Conservation (phyloP, 257 asterid genomes). For the Ilex asprella region DNA sequence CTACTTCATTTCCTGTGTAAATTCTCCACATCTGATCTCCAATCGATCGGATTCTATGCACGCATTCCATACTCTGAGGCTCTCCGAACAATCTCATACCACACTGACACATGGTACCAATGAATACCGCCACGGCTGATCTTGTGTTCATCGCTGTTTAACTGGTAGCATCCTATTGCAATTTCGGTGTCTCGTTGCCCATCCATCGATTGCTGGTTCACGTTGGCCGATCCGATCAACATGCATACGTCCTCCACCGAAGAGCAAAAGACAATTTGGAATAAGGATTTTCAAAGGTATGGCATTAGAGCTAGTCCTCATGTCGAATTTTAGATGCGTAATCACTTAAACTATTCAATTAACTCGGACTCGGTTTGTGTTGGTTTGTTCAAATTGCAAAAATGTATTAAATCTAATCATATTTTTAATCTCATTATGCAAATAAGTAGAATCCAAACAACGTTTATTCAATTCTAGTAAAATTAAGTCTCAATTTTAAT, state of each 20-base stretch:
- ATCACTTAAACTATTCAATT: too few species aligned
- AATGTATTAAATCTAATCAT: too few species aligned
- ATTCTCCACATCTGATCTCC: constrained; percentile 77
- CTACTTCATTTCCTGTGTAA: constrained; percentile 51
- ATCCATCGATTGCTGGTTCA: constrained; percentile 90
- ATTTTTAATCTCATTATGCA: too few species aligned
- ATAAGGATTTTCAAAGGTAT: too few species aligned
- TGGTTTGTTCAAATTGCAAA: too few species aligned
- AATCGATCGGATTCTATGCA: constrained; percentile 33
- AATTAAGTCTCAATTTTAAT: too few species aligned
- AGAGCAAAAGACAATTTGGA: constrained; percentile 3
- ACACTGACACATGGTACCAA: constrained; percentile 64
- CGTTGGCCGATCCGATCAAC: constrained; percentile 78
- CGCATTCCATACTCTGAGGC: constrained; percentile 62
- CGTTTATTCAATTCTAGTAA: too few species aligned
- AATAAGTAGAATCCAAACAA: too few species aligned
- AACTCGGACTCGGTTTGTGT: too few species aligned
- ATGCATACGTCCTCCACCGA: constrained; percentile 77
- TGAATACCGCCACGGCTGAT: constrained; percentile 31
- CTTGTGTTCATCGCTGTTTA: constrained; percentile 28
- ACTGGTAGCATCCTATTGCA: constrained; percentile 76
- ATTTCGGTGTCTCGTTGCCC: constrained; percentile 84
- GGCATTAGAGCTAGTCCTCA: too few species aligned
- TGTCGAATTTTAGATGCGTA: too few species aligned
- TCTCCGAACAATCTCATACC: constrained; percentile 61